Conservation (phyloP, 2,329 filamentous ascomycete genomes). For the Fusarium goolgardi region DNA sequence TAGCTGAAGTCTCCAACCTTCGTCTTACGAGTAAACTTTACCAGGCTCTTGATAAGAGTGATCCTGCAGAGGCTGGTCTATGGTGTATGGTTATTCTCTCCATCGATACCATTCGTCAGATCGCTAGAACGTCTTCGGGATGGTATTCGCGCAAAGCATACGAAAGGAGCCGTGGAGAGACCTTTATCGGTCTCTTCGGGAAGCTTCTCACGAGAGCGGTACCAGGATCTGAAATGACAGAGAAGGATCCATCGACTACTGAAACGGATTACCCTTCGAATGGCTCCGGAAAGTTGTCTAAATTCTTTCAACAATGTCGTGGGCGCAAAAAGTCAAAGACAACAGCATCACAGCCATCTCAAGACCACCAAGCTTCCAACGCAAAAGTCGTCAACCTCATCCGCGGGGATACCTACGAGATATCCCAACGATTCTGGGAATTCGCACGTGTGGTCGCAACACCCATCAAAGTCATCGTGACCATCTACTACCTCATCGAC, state of each 20-base stretch:
- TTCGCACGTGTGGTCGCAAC: constrained; percentile 80
- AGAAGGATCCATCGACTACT: constrained; percentile 48
- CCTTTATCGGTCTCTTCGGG: constrained; percentile 54
- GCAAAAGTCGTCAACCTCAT: constrained; percentile 92
- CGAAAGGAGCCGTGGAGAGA: constrained; percentile 83
- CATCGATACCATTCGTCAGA: constrained; percentile 51
- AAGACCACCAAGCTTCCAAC: constrained; percentile 75
- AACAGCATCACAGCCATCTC: background rate
- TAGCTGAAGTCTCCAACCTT: constrained; percentile 54
- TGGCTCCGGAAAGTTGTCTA: constrained; percentile 8
- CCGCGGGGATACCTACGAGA: constrained; percentile 83
- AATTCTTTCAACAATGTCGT: constrained; percentile 38
- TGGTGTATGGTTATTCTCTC: constrained; percentile 54
- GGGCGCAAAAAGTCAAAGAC: constrained; percentile 29
- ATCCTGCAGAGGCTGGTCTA: constrained; percentile 49
- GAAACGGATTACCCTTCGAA: background rate
- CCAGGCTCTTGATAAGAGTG: constrained; percentile 48
- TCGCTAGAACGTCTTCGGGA: constrained; percentile 57
- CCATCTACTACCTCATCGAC: constrained; percentile 70
- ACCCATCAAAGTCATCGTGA: constrained; percentile 80
- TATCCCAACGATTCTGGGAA: constrained; percentile 89
- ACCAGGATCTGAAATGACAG: constrained; percentile 54
- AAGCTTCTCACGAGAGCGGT: constrained; percentile 55
- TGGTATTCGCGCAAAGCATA: constrained; percentile 90
- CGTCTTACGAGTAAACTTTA: constrained; percentile 54